These are phyloP conservation scores for Rhizopogon parksii DNA, from an alignment of 1,284 basidiomycete species.

Conservation along the genomic window DNA sequence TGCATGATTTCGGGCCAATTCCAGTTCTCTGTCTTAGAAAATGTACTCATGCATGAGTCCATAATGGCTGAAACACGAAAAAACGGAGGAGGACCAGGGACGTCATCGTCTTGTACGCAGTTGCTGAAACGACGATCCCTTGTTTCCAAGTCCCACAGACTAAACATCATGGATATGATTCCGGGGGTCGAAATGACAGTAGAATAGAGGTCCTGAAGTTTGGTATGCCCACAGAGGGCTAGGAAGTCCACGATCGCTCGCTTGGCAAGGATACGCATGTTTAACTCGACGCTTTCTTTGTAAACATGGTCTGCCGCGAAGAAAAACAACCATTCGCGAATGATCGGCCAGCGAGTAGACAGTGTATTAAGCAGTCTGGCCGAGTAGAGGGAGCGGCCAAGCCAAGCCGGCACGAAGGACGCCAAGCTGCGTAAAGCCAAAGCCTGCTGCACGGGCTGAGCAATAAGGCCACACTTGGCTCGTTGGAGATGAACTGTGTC, in stretches of 20 bases:
- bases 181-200: conserved; percentile 16
- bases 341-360: conserved; percentile 14
- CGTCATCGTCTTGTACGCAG: conserved; percentile 4
- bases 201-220: conserved; percentile 16
- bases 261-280: conserved; percentile 20
- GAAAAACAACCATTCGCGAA: conserved; percentile 22
- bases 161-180: conserved; percentile 20
- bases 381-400: background rate
- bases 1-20: conserved; percentile 22
- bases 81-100: conserved; percentile 2
- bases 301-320: conserved; percentile 22
- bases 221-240: conserved; percentile 15
- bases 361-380: conserved; percentile 8
- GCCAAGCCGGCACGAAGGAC: conserved; percentile 10
- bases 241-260: conserved; percentile 19
- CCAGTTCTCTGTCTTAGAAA: conserved; percentile 21
- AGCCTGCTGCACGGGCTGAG: conserved; percentile 18
- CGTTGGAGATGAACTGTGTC: conserved; percentile 17
- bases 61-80: conserved; percentile 12
- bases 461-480: conserved; percentile 8
- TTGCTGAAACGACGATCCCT: conserved; percentile 17
- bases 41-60: conserved; percentile 26
- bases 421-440: conserved; percentile 16
- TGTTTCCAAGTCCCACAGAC: conserved; percentile 24
- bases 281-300: conserved; percentile 15